These are phyloP conservation scores for Eucalyptus globulus DNA, from an alignment of 345 rosid species.

Conservation along the genomic window DNA sequence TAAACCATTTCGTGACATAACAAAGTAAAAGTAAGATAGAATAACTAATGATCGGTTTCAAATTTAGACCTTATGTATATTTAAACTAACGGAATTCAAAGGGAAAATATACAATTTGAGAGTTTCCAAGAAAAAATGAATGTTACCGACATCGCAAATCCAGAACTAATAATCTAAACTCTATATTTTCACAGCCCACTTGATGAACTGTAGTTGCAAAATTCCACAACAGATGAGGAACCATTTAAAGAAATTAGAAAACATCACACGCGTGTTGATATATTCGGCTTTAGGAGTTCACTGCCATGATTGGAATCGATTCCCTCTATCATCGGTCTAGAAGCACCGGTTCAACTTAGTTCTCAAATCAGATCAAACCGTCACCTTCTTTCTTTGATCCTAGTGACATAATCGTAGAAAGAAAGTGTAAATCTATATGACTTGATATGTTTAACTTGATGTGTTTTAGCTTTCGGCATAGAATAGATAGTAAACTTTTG, in stretches of 20 bases:
- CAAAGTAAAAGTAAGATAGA: background rate
- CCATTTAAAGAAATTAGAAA: background rate
- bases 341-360: background rate
- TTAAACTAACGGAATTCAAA: no score
- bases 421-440: no score
- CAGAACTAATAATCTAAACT: background rate
- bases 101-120: background rate
- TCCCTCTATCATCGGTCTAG: background rate
- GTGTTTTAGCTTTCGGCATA: fast-evolving
- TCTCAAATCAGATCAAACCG: no score
- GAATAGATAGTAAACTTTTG: background rate
- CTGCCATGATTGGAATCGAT: background rate
- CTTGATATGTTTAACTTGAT: fast-evolving
- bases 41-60: background rate
- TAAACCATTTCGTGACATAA: background rate
- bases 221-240: no score
- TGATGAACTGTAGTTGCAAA: background rate
- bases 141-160: background rate
- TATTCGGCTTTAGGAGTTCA: background rate
- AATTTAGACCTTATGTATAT: background rate
- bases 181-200: background rate
- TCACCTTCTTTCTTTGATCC: background rate
- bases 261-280: background rate
- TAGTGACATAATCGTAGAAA: fast-evolving
- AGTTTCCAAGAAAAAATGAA: background rate